These are phyloP conservation scores for Thinopyrum obtusiflorum DNA, from an alignment of 202 grass and related monocot genomes.

Conservation along the genomic window DNA sequence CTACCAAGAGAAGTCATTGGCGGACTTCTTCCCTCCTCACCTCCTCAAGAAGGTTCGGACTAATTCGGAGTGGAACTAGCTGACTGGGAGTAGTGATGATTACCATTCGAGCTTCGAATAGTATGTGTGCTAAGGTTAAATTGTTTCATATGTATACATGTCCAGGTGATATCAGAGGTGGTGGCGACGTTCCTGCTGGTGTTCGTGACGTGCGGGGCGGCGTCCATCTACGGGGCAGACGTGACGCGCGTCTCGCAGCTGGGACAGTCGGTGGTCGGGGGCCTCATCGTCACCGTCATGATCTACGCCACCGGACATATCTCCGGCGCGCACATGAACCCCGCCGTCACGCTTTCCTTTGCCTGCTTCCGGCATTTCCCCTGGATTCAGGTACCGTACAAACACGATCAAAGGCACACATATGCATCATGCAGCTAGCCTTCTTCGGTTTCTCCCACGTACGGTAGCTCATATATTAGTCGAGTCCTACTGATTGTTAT, in stretches of 20 bases:
- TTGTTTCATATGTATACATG: too few relatives aligned
- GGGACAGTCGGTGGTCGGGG: constrained; percentile 55
- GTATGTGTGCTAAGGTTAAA: background rate
- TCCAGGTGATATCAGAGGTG: constrained; percentile 70
- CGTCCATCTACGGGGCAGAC: constrained; percentile 58
- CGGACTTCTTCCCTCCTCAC: constrained; percentile 64
- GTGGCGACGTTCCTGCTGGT: constrained; percentile 72
- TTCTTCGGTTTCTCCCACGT: background rate
- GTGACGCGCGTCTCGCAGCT: constrained; percentile 59
- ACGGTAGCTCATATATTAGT: too few relatives aligned
- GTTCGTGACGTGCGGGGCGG: constrained; percentile 73
- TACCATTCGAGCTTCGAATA: background rate
- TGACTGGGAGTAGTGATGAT: too few relatives aligned
- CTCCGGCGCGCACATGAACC: constrained; percentile 86
- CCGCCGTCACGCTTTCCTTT: constrained; percentile 73
- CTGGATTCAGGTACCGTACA: constrained; percentile 56
- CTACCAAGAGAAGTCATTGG: constrained; percentile 41
- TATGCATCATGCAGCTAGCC: background rate
- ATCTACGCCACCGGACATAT: constrained; percentile 88
- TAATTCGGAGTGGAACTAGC: too few relatives aligned
- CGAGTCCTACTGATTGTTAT: too few relatives aligned
- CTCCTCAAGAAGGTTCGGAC: constrained; percentile 53
- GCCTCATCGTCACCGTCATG: constrained; percentile 87
- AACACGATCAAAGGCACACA: too few relatives aligned
- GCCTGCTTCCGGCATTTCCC: constrained; percentile 78